Evolutionary conservation across 768 basidiomycete species (phyloP), one percentile per base, ranked within the genome.

Genomic region (Calvatia gigantea): DNA sequence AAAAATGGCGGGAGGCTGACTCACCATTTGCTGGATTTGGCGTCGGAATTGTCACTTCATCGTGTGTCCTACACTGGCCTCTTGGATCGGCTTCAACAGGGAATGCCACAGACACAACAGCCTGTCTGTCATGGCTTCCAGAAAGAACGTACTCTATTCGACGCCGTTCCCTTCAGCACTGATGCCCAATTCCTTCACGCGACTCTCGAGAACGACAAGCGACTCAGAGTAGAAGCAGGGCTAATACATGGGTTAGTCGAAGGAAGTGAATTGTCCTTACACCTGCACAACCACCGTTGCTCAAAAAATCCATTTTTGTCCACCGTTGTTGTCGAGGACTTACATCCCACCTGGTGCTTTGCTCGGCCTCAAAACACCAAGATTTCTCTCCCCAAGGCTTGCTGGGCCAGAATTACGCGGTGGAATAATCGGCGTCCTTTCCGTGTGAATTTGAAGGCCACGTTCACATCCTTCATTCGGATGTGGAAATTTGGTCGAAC

Each of bases 1-100:
- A 85, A 84, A 60, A 75, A 78, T 31, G 85, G 86, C 6, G 86
- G 87, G 1, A 73, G 70, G 58, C 83, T 89, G 62, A 89, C 86
- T 3, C 70, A 67, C 39, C 71, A 73, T n/a, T 73, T 89, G 32
- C 68, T 88, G 17, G 69, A 76, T 27, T 71, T 77, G 17, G 75
- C 73, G 45, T 68, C 75, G 31, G 66, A 67, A 33, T 62, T 73
- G 15, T 76, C 82, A 1, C 71, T 88, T 23, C 84, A 87, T 60
- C 74, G 73, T 51, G 74, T 79, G 4, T 77, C 79, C 9, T 85
- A 81, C 60, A 59, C 59, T 12, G 70, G 78, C 35, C 64, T 88
- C n/a, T 64, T 81, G 15, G 69, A 76, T 37, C 70, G 70, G 54
- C 68, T 86, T 52, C 60, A 64, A 12, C 65, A 70, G 23, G 66